Base-by-base conservation (phyloP, 2,329 filamentous ascomycete species). In the Phaeosphaeria sp. region DNA sequence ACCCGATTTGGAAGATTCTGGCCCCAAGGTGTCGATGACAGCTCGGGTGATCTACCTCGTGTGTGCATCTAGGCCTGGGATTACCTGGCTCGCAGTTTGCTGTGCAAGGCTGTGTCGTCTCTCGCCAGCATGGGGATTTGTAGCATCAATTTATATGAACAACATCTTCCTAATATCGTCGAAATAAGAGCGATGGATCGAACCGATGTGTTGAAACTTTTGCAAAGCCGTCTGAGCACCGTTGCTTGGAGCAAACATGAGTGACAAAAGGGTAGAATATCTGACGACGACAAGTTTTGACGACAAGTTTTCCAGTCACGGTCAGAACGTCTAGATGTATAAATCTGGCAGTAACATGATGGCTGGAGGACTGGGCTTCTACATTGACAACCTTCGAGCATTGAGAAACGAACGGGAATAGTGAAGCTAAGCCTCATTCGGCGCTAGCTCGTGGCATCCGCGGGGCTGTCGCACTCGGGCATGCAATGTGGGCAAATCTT, bases 1-100 rank as follows among this genome's bases (percentile, higher is more conserved):
- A 44, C 68, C 60, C 24, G 27, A 60, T 68, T 6, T 18, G 66
- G 67, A 51, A 71, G 59, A n/a, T 18, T 60, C 27, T 18, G 20
- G 30, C 17, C 25, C 40, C 56, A 57, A 66, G 60, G 59, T 56
- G 54, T 70, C 47, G 63, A 70, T 65, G 55, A 17, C 57, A 45
- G 59, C 57, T 62, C 64, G 66, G 62, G 61, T 65, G 66, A 71
- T 71, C 67, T 64, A 56, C 64, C 58, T 60, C 40, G 61, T 66
- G 60, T 5, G 67, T 63, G 64, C 51, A 36, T 25, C 25, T 20
- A 33, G 22, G 30, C 49, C 17, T 51, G 49, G 49, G 33, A 30
- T 11, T 40, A 39, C 47, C 47, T 15, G 33, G 47, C 33, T 36
- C 33, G n/a, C 20, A 6, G 6, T 22, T 27, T n/a, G n/a, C n/a